phyloP scores from a whole-genome alignment of 2,329 filamentous ascomycete genomes.

The Geosmithia flava region DNA sequence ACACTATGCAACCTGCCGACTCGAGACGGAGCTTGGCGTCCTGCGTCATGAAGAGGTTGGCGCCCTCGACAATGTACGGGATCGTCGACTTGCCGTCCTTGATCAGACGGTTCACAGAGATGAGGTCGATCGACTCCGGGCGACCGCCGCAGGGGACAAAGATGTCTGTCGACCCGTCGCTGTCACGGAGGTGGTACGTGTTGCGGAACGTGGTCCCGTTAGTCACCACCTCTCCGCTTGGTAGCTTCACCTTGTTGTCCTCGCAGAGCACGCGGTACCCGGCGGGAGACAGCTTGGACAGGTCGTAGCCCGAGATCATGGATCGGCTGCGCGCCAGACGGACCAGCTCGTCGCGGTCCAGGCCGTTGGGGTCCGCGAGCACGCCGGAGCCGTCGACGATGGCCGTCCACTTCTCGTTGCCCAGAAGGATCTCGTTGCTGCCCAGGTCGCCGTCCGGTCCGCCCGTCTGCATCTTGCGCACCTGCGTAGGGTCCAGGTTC shows the following conservation, averaged over 20 bases:
- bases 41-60: slow-evolving; percentile 97
- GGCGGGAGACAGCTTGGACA: slow-evolving; percentile 70
- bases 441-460: slow-evolving; percentile 93
- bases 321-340: slow-evolving; percentile 74
- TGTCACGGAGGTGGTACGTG: slow-evolving; percentile 82
- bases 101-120: slow-evolving; percentile 78
- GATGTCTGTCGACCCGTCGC: slow-evolving; percentile 57
- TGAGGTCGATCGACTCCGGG: slow-evolving; percentile 90
- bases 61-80: slow-evolving; percentile 94
- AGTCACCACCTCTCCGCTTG: slow-evolving; percentile 71
- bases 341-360: slow-evolving; percentile 72
- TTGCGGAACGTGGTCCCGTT: slow-evolving; percentile 97
- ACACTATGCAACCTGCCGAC: slow-evolving; percentile 85
- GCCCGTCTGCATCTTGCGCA: slow-evolving; percentile 94
- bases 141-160: slow-evolving; percentile 96
- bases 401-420: slow-evolving; percentile 88
- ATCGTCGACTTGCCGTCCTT: slow-evolving; percentile 76
- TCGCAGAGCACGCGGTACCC: slow-evolving; percentile 91
- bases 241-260: slow-evolving; percentile 78
- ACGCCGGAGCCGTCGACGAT: slow-evolving; percentile 97
- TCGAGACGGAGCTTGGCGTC: slow-evolving; percentile 93
- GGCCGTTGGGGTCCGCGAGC: slow-evolving; percentile 80
- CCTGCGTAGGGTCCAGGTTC: slow-evolving; percentile 70
- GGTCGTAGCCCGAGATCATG: slow-evolving; percentile 85
- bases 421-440: slow-evolving; percentile 93